These are phyloP conservation scores for Salix suchowensis DNA, from an alignment of 345 rosid genomes.

Conservation along the genomic window DNA sequence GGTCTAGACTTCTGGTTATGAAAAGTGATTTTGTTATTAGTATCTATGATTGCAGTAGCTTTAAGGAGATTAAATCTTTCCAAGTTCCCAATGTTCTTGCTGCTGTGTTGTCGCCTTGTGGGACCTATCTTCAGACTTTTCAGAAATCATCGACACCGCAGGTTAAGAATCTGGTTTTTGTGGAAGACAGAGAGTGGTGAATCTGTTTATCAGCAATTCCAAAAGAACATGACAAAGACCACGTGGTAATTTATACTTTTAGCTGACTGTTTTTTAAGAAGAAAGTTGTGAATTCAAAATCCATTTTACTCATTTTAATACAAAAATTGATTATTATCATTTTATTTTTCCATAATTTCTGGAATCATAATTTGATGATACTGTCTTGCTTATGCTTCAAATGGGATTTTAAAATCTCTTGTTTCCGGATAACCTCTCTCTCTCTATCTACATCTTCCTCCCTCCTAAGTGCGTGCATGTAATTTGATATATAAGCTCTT, in stretches of 20 bases:
- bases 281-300: no score
- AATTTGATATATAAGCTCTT: not conserved
- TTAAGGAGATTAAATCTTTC: slow-evolving; percentile 56
- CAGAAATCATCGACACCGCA: slow-evolving; percentile 73
- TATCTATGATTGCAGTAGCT: slow-evolving; percentile 57
- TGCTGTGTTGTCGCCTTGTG: slow-evolving; percentile 63
- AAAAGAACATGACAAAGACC: slow-evolving; percentile 73
- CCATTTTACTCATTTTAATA: no score
- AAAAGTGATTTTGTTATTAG: slow-evolving; percentile 48
- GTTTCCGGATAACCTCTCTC: not conserved
- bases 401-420: not conserved
- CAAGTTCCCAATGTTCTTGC: slow-evolving; percentile 53
- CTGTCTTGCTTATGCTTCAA: not conserved
- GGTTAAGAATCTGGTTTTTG: slow-evolving; percentile 67
- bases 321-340: not conserved
- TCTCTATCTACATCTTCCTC: not conserved
- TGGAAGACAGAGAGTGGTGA: slow-evolving; percentile 68
- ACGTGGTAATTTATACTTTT: slow-evolving; percentile 48
- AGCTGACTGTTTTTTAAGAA: not conserved
- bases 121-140: slow-evolving; percentile 82
- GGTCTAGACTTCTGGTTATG: slow-evolving; percentile 63
- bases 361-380: not conserved
- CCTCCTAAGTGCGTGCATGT: not conserved
- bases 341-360: not conserved
- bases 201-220: slow-evolving; percentile 59